These are phyloP conservation scores for Fusarium odoratissimum DNA, from an alignment of 2,329 filamentous ascomycete genomes.

Conservation along the genomic window DNA sequence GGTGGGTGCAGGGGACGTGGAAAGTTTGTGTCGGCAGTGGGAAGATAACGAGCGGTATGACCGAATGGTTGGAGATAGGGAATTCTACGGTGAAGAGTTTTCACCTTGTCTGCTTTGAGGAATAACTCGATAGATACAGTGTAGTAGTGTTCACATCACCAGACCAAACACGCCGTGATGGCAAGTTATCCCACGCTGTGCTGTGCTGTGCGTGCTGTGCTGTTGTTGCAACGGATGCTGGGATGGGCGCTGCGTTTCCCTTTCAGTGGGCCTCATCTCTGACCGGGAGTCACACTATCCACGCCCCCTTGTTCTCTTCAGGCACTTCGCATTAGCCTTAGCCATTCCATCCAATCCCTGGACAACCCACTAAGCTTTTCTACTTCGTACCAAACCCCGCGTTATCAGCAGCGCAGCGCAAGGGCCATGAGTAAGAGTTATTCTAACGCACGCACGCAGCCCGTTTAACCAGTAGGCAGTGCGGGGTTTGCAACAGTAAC, in stretches of 20 bases:
- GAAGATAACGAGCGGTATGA: slow-evolving; percentile 9
- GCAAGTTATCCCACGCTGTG: not conserved
- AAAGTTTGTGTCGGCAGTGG: not conserved
- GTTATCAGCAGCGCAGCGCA: slow-evolving; percentile 25
- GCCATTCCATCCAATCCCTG: not conserved
- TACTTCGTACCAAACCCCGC: slow-evolving; percentile 24
- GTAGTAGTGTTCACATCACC: not conserved
- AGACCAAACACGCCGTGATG: not conserved
- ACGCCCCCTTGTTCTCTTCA: slow-evolving; percentile 19
- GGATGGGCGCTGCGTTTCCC: not conserved
- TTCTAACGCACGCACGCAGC: not conserved
- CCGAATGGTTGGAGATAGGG: slow-evolving; percentile 9
- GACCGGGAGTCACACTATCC: not conserved
- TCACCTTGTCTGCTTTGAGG: not conserved
- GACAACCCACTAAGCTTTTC: not conserved
- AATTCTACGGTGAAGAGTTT: slow-evolving; percentile 18
- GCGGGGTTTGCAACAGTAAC: slow-evolving; percentile 34
- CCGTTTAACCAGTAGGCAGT: slow-evolving; percentile 22
- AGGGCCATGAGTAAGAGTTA: not conserved
- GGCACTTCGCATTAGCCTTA: slow-evolving; percentile 7
- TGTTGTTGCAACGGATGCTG: not conserved
- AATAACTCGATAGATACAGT: slow-evolving; percentile 6
- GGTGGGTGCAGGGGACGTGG: not conserved
- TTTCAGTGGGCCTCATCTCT: slow-evolving; percentile 21
- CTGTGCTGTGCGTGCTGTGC: not conserved